A percentile compares a stretch with the other conserved stretches of the same genome.
phyloP scores from a whole-genome alignment of 2,329 filamentous ascomycete genomes.

The Aspergillus ustus region DNA sequence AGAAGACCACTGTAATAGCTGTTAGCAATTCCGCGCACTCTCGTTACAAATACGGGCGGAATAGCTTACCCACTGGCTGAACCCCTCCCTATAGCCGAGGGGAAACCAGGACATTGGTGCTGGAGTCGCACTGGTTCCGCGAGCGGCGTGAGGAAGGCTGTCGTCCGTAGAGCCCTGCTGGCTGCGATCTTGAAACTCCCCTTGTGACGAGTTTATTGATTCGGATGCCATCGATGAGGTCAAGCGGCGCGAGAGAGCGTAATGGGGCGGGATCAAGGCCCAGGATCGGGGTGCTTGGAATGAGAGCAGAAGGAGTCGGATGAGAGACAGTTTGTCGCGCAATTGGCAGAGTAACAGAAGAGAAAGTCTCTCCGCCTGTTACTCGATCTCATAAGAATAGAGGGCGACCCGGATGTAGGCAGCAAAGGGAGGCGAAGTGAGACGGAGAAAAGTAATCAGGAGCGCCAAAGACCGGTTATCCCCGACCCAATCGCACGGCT shows the following conservation, averaged over 20 bases:
- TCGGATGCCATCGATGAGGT: conserved; percentile 43
- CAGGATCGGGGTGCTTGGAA: conserved; percentile 33
- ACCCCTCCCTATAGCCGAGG: conserved; percentile 87
- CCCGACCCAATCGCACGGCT: conserved; percentile 21
- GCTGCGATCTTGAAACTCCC: conserved; percentile 30
- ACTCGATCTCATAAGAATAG: conserved; percentile 22
- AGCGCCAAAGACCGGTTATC: conserved; percentile 30
- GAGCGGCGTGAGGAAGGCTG: conserved; percentile 37
- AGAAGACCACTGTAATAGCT: conserved; percentile 71
- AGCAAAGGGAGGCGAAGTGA: conserved; percentile 14
- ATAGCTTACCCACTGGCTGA: conserved; percentile 80
- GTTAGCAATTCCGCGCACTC: conserved; percentile 11
- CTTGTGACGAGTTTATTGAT: conserved; percentile 38
- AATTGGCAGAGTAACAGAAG: conserved; percentile 28
- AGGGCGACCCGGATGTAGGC: conserved; percentile 7
- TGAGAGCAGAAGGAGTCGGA: conserved; percentile 26
- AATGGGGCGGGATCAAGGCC: conserved; percentile 26
- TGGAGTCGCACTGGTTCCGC: conserved; percentile 35
- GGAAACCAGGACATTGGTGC: conserved; percentile 68
- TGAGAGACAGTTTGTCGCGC: conserved; percentile 35
- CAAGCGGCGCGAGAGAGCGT: conserved; percentile 23
- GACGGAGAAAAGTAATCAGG: conserved; percentile 16
- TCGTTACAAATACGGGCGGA: neutral
- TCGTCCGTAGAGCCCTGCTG: conserved; percentile 26
- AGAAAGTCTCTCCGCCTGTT: conserved; percentile 24